Percentiles rank a stretch among this genome's conserved stretches.
Evolutionary conservation across 108 stramenopile genomes (phyloP).

Genomic region (Fragilaria crotonensis): DNA sequence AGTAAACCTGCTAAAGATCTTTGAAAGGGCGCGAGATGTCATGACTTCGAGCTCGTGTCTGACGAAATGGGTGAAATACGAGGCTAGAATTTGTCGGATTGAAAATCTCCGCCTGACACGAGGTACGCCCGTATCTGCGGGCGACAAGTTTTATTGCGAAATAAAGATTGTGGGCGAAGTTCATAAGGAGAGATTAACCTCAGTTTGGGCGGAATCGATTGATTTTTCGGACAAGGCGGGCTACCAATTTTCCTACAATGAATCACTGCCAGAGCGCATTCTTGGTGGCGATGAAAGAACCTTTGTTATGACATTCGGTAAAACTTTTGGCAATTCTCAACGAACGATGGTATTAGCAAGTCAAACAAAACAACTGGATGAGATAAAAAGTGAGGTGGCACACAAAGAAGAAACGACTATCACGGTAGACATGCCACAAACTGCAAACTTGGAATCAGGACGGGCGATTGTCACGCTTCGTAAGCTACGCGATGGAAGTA

Average conservation of each 20-base stretch:
- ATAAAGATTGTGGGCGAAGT: neutral
- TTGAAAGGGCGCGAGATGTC: neutral
- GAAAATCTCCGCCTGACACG: neutral
- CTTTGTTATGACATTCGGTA: neutral
- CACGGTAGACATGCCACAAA: neutral
- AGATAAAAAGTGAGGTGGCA: neutral
- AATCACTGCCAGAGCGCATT: neutral
- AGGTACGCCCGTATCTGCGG: neutral
- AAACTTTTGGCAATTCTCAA: neutral
- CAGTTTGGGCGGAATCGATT: neutral
- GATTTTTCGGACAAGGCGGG: neutral
- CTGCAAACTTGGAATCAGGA: neutral
- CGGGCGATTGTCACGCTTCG: neutral
- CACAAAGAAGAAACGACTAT: neutral
- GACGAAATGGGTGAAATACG: neutral
- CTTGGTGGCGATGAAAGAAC: neutral
- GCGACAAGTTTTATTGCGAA: neutral
- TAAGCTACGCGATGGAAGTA: neutral
- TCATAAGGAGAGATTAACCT: neutral
- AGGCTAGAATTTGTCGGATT: neutral
- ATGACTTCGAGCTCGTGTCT: neutral
- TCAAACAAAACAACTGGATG: neutral
- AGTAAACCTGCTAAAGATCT: neutral
- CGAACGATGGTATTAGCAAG: neutral
- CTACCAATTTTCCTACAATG: neutral